Evolutionary conservation across 1,284 basidiomycete genomes (phyloP), one percentile per base, ranked within the genome.

Genomic region (Cutaneotrichosporon cutaneum): DNA sequence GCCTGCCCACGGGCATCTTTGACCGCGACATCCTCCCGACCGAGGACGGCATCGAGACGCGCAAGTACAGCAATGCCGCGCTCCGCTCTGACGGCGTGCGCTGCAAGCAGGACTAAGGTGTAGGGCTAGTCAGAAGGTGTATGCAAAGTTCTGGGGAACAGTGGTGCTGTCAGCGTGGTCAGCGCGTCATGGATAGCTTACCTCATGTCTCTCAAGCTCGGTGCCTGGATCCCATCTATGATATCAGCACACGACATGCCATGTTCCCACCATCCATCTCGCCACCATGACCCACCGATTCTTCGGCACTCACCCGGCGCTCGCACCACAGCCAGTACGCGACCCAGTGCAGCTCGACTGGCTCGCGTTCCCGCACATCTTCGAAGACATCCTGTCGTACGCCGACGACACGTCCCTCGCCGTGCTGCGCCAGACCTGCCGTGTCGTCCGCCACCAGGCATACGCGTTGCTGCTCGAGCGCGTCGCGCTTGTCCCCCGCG

Each of bases 31-130:
- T 72, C 35, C 60, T 86, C 16, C 88, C 88, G 0, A 83, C 83
- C 61, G 82, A 82, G 4, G 83, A 87, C 22, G 86, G 87, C 2
- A 74, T 88, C 47, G 80, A 77, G 61, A 85, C 83, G 74, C 81
- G 80, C 32, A 75, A 86, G 70, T 85, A 85, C 65, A 86, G 87
- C 0, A 85, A 88, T 65, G 86, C 85, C 64, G 87, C 87, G 1
- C 84, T 87, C 55, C 79, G 87, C 59, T 86, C 84, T 65, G 87
- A 88, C 65, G 86, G 87, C 0, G 76, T 48, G 24, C 55, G 64
- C 10, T 62, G 64, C 55, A 48, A 56, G 14, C 44, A 48, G 30
- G 32, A 56, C 13, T 56, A 56, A n/a, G 54, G 18, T 53, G 33
- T 53, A 30, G 32, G 22, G 24, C 10, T 14, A 27, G 27, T n/a